phyloP scores from a whole-genome alignment of 2,329 filamentous ascomycete species.

The Coniochaeta hoffmannii region DNA sequence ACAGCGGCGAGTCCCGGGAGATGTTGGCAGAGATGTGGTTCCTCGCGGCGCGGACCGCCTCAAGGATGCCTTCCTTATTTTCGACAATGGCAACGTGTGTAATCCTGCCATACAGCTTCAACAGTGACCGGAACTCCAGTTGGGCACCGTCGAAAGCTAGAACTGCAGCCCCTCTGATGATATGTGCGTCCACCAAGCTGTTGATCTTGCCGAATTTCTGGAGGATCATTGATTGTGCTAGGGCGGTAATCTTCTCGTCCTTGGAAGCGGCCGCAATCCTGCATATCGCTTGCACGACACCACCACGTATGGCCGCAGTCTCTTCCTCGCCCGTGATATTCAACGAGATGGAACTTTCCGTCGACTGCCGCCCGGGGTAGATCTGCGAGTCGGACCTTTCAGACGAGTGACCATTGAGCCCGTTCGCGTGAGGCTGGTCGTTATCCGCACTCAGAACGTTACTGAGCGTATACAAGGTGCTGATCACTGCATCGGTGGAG shows the following conservation, averaged over 20 bases:
- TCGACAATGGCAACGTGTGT: slow-evolving; percentile 66
- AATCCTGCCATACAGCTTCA: slow-evolving; percentile 75
- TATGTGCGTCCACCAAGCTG: slow-evolving; percentile 70
- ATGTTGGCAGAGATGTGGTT: slow-evolving; percentile 67
- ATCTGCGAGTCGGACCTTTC: slow-evolving; percentile 33
- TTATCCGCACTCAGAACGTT: slow-evolving; percentile 79
- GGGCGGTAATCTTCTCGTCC: slow-evolving; percentile 85
- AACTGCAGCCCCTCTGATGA: slow-evolving; percentile 74
- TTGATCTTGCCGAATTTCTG: slow-evolving; percentile 90
- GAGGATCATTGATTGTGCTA: slow-evolving; percentile 92
- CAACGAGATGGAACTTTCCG: slow-evolving; percentile 74
- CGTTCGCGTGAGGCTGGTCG: slow-evolving; percentile 45
- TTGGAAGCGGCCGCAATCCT: slow-evolving; percentile 75
- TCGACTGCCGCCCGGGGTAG: slow-evolving; percentile 49
- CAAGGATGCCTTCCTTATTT: slow-evolving; percentile 57
- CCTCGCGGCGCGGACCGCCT: slow-evolving; percentile 75
- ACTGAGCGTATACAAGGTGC: slow-evolving; percentile 90
- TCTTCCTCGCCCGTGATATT: slow-evolving; percentile 71
- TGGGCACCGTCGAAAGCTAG: slow-evolving; percentile 71
- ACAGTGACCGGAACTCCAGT: slow-evolving; percentile 74
- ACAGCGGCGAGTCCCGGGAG: slow-evolving; percentile 63
- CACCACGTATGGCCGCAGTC: slow-evolving; percentile 66
- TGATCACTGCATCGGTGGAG: slow-evolving; percentile 89
- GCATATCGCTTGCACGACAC: slow-evolving; percentile 92
- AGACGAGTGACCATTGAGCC: slow-evolving; percentile 33